Conservation (phyloP, 495 filamentous ascomycete species). For the Xylaria flabelliformis region DNA sequence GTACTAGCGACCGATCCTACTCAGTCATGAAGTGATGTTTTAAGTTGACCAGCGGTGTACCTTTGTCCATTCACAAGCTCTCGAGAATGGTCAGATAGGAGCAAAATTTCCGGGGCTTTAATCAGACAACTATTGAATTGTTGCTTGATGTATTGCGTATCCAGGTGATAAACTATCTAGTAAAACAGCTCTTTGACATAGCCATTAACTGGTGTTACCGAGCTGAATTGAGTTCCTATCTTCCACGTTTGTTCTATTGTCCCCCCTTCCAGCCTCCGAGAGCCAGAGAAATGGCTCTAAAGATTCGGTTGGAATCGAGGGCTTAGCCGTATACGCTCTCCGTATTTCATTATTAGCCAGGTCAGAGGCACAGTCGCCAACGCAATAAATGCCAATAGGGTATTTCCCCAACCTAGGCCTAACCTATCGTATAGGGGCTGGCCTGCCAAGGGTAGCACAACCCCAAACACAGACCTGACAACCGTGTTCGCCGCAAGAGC, state of each 20-base stretch:
- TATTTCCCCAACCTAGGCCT: constrained; percentile 56
- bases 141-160: neutral
- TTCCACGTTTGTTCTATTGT: neutral
- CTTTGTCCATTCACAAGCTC: neutral
- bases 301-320: constrained; percentile 19
- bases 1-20: neutral
- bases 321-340: constrained; percentile 24
- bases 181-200: neutral
- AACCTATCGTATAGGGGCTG: constrained; percentile 53
- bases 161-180: neutral
- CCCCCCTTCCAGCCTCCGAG: neutral
- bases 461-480: constrained; percentile 57
- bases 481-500: constrained; percentile 55
- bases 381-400: constrained; percentile 51
- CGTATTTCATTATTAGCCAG: constrained; percentile 29
- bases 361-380: constrained; percentile 33
- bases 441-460: constrained; percentile 57
- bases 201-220: neutral
- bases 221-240: neutral
- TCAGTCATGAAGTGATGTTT: neutral
- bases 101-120: neutral
- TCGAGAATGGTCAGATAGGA: neutral
- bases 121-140: neutral
- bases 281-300: neutral
- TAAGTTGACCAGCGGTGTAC: neutral